A percentile compares a stretch with the other conserved stretches of the same genome.
phyloP scores from a whole-genome alignment of 106 monocot species.

The Dioscorea zingiberensis region DNA sequence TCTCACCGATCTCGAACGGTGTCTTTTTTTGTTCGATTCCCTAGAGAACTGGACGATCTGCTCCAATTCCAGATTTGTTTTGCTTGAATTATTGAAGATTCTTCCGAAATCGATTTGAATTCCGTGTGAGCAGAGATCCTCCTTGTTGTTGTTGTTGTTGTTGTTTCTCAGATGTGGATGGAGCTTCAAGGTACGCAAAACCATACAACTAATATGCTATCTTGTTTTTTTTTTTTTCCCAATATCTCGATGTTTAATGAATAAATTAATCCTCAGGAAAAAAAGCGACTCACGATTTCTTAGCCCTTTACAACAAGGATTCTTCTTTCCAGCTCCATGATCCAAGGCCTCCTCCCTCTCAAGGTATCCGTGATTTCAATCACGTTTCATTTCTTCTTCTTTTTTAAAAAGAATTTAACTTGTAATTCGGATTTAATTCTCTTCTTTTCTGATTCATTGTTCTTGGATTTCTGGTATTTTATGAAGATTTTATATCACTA shows the following conservation, averaged over 20 bases:
- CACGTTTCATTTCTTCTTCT: neutral
- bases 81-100: neutral
- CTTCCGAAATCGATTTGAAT: too few relatives aligned
- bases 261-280: conserved; percentile 28
- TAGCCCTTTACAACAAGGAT: conserved; percentile 63
- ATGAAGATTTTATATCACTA: too few relatives aligned
- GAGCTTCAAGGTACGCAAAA: conserved; percentile 23
- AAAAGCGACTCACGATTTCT: conserved; percentile 64
- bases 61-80: too few relatives aligned
- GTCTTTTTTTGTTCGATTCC: too few relatives aligned
- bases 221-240: neutral
- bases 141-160: too few relatives aligned
- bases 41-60: too few relatives aligned
- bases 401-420: neutral
- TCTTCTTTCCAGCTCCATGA: conserved; percentile 41
- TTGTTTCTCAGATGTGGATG: conserved; percentile 14
- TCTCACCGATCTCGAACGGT: too few relatives aligned
- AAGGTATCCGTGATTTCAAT: conserved; percentile 21
- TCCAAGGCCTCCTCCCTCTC: conserved; percentile 30
- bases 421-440: neutral
- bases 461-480: too few relatives aligned
- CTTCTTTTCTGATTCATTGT: neutral
- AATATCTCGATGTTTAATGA: neutral
- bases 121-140: too few relatives aligned
- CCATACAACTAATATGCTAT: neutral